A percentile compares a stretch with the other conserved stretches of the same genome.
Conservation (phyloP, 768 basidiomycete species). For the Cyclocybe aegerita region DNA sequence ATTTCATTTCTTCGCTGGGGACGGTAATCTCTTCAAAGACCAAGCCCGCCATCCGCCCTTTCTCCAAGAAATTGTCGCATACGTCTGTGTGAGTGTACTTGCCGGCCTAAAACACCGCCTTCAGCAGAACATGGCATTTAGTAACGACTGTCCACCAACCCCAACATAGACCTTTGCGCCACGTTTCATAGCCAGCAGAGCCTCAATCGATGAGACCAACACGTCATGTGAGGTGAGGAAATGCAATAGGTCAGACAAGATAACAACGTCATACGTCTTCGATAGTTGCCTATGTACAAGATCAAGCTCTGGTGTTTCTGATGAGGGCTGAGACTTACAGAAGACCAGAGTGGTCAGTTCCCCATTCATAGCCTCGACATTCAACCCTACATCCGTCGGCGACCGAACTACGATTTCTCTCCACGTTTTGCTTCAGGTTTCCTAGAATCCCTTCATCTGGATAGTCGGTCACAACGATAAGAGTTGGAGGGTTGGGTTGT, state of each 20-base stretch:
- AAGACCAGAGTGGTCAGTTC: constrained; percentile 42
- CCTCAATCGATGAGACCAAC: constrained; percentile 48
- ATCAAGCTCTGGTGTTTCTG: neutral
- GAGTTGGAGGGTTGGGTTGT: constrained; percentile 39
- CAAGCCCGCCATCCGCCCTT: constrained; percentile 39
- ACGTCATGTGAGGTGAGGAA: constrained; percentile 60
- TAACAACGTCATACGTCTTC: constrained; percentile 50
- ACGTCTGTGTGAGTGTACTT: constrained; percentile 55
- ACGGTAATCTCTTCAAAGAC: constrained; percentile 43
- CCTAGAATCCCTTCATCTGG: constrained; percentile 60
- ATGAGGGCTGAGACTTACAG: constrained; percentile 37
- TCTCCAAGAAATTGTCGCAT: constrained; percentile 52
- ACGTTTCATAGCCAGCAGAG: constrained; percentile 43
- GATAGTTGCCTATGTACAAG: neutral
- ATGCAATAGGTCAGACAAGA: constrained; percentile 74
- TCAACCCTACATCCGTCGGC: constrained; percentile 39
- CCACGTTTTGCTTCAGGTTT: constrained; percentile 56
- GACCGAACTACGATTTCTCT: constrained; percentile 42
- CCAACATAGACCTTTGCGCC: constrained; percentile 55
- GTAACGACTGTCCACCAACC: constrained; percentile 23
- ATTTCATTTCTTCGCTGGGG: constrained; percentile 30
- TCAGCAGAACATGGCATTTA: neutral
- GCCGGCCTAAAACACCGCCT: constrained; percentile 39
- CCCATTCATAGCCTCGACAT: constrained; percentile 65
- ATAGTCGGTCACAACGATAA: constrained; percentile 68